Evolutionary conservation across 2,329 filamentous ascomycete genomes (phyloP).

Genomic region (Claviceps quebecensis): DNA sequence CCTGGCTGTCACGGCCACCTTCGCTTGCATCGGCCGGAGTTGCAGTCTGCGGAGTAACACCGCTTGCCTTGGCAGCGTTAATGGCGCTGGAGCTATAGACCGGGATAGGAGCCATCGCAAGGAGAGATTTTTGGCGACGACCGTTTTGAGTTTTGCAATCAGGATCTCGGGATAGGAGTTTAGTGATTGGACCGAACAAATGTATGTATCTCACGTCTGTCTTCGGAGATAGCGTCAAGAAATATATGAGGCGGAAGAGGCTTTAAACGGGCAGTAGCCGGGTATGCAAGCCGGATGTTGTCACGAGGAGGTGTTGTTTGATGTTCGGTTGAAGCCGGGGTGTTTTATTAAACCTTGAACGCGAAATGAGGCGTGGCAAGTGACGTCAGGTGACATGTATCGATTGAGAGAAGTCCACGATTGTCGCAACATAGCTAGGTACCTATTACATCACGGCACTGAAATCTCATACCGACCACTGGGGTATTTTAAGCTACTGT

Average conservation of each 20-base stretch:
- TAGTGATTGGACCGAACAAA: background rate
- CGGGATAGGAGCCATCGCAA: conserved; percentile 45
- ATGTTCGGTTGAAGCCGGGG: background rate
- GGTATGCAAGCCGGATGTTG: background rate
- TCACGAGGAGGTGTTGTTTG: background rate
- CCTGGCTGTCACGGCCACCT: background rate
- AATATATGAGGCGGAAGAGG: background rate
- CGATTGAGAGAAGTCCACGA: background rate
- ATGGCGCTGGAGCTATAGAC: conserved; percentile 47
- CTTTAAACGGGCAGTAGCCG: background rate
- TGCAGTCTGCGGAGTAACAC: conserved; percentile 31
- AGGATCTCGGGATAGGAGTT: too few relatives aligned
- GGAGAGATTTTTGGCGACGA: background rate
- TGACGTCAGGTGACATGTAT: conserved; percentile 6
- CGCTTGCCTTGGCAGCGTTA: conserved; percentile 38
- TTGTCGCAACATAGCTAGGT: too few relatives aligned
- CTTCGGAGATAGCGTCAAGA: background rate
- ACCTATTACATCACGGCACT: too few relatives aligned
- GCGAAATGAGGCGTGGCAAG: conserved; percentile 1
- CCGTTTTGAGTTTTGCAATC: background rate
- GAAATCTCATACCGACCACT: too few relatives aligned
- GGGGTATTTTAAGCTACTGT: too few relatives aligned
- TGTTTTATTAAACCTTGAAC: background rate
- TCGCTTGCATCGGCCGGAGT: background rate
- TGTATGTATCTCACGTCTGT: background rate